Evolutionary conservation across 306 rosid species (phyloP).

Genomic region (Morella rubra): DNA sequence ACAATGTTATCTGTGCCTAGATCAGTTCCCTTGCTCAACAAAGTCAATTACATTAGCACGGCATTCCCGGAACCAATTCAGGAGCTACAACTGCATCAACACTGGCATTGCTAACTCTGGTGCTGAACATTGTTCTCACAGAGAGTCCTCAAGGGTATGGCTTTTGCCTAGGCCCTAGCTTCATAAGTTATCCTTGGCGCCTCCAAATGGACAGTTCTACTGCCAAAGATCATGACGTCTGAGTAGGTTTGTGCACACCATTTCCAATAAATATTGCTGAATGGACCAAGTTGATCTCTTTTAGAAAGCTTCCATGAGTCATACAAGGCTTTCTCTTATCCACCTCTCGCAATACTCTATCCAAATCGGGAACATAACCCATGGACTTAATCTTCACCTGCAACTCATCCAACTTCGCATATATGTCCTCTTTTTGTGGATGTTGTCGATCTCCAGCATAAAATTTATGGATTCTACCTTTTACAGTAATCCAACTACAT

Average conservation of each 20-base stretch:
- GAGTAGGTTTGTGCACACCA: too few relatives aligned
- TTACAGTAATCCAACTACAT: slow-evolving; percentile 60
- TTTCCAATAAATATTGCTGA: background rate
- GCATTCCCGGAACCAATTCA: too few relatives aligned
- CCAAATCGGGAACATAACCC: slow-evolving; percentile 28
- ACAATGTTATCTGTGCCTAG: background rate
- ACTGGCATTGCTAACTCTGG: too few relatives aligned
- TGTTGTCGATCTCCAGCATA: slow-evolving; percentile 67
- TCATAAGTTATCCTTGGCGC: too few relatives aligned
- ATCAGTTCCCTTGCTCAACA: background rate
- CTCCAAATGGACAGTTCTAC: too few relatives aligned
- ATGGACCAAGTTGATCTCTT: background rate
- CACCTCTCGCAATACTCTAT: slow-evolving; percentile 14
- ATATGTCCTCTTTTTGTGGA: slow-evolving; percentile 49
- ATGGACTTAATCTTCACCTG: slow-evolving; percentile 33
- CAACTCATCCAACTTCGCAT: slow-evolving; percentile 48
- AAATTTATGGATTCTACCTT: slow-evolving; percentile 61
- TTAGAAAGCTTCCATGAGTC: slow-evolving; percentile 4
- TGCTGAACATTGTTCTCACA: too few relatives aligned
- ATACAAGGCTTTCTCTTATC: slow-evolving; percentile 9
- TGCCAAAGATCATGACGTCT: too few relatives aligned
- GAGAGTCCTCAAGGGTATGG: too few relatives aligned
- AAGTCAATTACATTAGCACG: background rate
- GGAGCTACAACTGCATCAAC: too few relatives aligned
- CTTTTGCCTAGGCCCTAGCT: too few relatives aligned